Conservation (phyloP, 768 basidiomycete genomes). For the Hygrophorus russula region DNA sequence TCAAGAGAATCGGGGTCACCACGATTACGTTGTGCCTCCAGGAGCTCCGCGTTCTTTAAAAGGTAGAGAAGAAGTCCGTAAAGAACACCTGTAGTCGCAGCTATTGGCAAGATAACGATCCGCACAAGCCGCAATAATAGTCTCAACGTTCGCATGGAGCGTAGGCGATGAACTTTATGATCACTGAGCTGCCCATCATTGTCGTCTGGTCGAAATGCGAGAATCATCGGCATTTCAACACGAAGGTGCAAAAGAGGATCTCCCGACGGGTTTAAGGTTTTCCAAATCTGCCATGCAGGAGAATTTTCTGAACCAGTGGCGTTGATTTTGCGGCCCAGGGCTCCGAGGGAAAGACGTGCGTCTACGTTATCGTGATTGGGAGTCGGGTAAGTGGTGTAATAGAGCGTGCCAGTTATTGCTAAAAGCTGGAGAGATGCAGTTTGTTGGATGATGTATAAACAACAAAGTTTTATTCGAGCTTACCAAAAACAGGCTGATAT, state of each 20-base stretch:
- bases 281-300: constrained; percentile 66
- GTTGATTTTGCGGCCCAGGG: constrained; percentile 22
- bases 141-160: constrained; percentile 25
- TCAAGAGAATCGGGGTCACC: constrained; percentile 28
- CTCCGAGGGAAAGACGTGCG: constrained; percentile 19
- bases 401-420: constrained; percentile 64
- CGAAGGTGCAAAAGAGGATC: constrained; percentile 63
- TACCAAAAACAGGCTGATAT: constrained; percentile 74
- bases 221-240: constrained; percentile 67
- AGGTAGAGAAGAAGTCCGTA: constrained; percentile 77
- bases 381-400: constrained; percentile 55
- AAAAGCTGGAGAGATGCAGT: constrained; percentile 41
- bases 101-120: constrained; percentile 80
- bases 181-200: not conserved
- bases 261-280: constrained; percentile 58
- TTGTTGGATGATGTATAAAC: constrained; percentile 5
- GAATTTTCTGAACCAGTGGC: constrained; percentile 19
- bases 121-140: constrained; percentile 66
- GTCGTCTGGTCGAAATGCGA: constrained; percentile 48
- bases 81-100: constrained; percentile 58
- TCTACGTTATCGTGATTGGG: constrained; percentile 19
- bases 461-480: constrained; percentile 13
- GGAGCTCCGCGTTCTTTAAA: constrained; percentile 81
- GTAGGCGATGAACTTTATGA: constrained; percentile 22
- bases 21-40: constrained; percentile 74